These are phyloP conservation scores for Trichoderma afroharzianum DNA, from an alignment of 2,329 filamentous ascomycete species.

Conservation along the genomic window DNA sequence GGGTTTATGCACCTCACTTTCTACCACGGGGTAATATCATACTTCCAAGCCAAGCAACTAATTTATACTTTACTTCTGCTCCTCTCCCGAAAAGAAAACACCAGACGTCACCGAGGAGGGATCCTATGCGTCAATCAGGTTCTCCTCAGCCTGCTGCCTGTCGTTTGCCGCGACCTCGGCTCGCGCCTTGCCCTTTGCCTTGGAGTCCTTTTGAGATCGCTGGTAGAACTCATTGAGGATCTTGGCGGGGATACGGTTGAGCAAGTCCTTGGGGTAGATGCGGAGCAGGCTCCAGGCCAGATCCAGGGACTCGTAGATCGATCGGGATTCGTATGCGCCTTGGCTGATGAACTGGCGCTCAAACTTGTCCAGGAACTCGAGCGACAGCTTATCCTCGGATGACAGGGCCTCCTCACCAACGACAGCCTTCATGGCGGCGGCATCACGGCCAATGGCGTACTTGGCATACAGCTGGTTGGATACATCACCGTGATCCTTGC, in stretches of 20 bases:
- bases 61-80: neutral
- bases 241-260: constrained; percentile 90
- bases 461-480: constrained; percentile 99
- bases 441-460: constrained; percentile 98
- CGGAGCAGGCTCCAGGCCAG: constrained; percentile 93
- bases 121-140: constrained; percentile 56
- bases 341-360: constrained; percentile 93
- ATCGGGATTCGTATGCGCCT: constrained; percentile 85
- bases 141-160: constrained; percentile 49
- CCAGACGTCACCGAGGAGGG: neutral
- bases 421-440: constrained; percentile 98
- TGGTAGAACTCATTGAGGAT: constrained; percentile 80
- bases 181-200: constrained; percentile 58
- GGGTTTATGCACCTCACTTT: neutral
- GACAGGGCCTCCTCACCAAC: constrained; percentile 97
- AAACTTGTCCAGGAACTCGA: constrained; percentile 98
- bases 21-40: constrained; percentile 10
- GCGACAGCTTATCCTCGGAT: constrained; percentile 91
- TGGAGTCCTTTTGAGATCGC: constrained; percentile 59
- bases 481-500: constrained; percentile 95
- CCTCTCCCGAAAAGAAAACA: neutral
- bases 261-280: constrained; percentile 96
- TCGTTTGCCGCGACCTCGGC: constrained; percentile 39
- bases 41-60: neutral
- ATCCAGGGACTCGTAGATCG: constrained; percentile 90